These are phyloP conservation scores for Boletus eberwhitei DNA, from an alignment of 768 basidiomycete genomes.

Conservation along the genomic window DNA sequence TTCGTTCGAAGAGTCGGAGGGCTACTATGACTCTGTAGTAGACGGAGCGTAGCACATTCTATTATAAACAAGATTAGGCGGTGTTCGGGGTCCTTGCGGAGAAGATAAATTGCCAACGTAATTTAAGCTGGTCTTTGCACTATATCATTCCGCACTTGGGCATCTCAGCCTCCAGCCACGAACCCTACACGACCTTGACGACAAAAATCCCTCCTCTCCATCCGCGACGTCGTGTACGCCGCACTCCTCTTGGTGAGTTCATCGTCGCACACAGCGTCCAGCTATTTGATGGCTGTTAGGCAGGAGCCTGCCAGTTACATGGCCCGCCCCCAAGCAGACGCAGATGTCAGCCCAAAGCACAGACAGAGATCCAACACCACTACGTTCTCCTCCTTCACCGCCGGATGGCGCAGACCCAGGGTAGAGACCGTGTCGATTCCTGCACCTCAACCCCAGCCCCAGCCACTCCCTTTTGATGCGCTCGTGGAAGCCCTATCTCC, in stretches of 20 bases:
- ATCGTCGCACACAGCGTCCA: neutral
- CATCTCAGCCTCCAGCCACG: conserved; percentile 7
- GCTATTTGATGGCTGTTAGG: conserved; percentile 4
- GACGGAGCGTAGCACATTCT: neutral
- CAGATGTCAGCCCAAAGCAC: conserved; percentile 28
- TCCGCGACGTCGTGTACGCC: conserved; percentile 10
- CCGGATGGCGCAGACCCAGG: conserved; percentile 38
- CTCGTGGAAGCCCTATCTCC: conserved; percentile 45
- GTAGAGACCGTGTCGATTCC: conserved; percentile 29
- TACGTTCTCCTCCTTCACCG: conserved; percentile 36
- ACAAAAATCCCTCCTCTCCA: neutral
- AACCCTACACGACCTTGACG: conserved; percentile 18
- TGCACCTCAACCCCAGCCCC: conserved; percentile 25
- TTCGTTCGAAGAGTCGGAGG: conserved; percentile 14
- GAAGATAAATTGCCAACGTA: conserved; percentile 22
- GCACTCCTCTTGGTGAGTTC: conserved; percentile 12
- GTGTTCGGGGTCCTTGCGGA: conserved; percentile 19
- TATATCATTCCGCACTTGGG: neutral
- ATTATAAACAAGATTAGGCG: conserved; percentile 7
- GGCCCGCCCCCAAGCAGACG: conserved; percentile 32
- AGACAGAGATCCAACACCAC: conserved; percentile 44
- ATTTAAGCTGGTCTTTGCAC: conserved; percentile 6
- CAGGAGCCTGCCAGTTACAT: conserved; percentile 19
- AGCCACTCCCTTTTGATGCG: conserved; percentile 38
- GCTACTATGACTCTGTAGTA: neutral